Conservation (phyloP, 179 eudicot species). For the Carnegiea gigantea region DNA sequence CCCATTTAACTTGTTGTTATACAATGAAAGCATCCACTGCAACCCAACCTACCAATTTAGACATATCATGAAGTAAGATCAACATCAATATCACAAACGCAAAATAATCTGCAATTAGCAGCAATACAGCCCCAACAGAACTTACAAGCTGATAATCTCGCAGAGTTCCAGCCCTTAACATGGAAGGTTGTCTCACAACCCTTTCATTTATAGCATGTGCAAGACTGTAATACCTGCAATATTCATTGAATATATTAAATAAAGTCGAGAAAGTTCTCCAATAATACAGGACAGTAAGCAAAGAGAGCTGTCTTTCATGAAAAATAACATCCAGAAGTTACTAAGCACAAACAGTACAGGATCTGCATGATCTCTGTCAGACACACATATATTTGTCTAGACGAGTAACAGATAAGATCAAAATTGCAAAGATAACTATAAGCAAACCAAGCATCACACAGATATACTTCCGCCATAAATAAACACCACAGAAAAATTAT, state of each 20-base stretch:
- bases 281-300: neutral
- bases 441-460: neutral
- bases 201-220: slow-evolving; percentile 99
- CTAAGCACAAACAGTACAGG: neutral
- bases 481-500: neutral
- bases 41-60: slow-evolving; percentile 76
- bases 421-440: neutral
- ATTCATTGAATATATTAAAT: slow-evolving; percentile 18
- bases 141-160: slow-evolving; percentile 99
- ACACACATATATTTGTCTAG: neutral
- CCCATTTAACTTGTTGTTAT: slow-evolving; percentile 95
- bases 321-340: neutral
- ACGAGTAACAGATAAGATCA: neutral
- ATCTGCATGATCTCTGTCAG: neutral
- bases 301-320: neutral
- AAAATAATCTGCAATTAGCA: neutral
- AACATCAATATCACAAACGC: slow-evolving; percentile 19
- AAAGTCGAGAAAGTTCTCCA: slow-evolving; percentile 5
- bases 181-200: slow-evolving; percentile 89
- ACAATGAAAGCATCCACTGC: slow-evolving; percentile 99
- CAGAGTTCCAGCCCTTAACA: slow-evolving; percentile 85
- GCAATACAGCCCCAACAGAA: slow-evolving; percentile 19
- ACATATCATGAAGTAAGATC: slow-evolving; percentile 22
- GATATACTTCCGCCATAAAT: neutral
- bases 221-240: slow-evolving; percentile 83